Percentiles rank a stretch among this genome's conserved stretches.
phyloP scores from a whole-genome alignment of 768 basidiomycete species.

The Tephrocybe rancida region DNA sequence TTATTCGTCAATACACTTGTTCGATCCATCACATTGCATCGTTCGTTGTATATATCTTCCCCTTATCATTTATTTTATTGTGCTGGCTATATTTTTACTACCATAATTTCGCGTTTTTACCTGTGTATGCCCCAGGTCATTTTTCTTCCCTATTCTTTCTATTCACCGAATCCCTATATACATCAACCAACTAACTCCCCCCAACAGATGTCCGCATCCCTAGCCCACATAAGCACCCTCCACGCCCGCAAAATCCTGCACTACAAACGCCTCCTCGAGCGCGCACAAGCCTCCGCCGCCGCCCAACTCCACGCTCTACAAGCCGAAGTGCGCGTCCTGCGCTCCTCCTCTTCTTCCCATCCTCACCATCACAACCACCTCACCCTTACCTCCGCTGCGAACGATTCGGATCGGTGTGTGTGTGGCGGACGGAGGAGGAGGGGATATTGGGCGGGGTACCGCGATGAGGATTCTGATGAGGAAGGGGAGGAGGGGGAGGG shows the following conservation, averaged over 20 bases:
- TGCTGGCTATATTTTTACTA: too few relatives aligned
- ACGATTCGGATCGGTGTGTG: slow-evolving; percentile 34
- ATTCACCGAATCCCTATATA: too few relatives aligned
- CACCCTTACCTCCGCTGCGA: slow-evolving; percentile 20
- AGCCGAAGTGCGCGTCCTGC: slow-evolving; percentile 73
- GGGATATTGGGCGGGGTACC: slow-evolving; percentile 77
- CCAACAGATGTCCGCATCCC: slow-evolving; percentile 38
- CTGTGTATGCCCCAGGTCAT: too few relatives aligned
- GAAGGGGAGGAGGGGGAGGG: slow-evolving; percentile 33
- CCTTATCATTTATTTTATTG: too few relatives aligned
- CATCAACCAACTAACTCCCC: not conserved
- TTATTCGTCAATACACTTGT: too few relatives aligned
- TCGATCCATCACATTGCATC: too few relatives aligned
- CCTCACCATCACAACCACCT: slow-evolving; percentile 16
- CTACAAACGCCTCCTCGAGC: slow-evolving; percentile 80
- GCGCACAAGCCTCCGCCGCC: slow-evolving; percentile 75
- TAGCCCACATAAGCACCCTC: slow-evolving; percentile 39
- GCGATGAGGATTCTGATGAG: slow-evolving; percentile 40
- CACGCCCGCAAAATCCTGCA: slow-evolving; percentile 64
- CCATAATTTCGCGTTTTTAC: too few relatives aligned
- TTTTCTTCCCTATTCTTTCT: too few relatives aligned
- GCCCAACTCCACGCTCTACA: slow-evolving; percentile 86
- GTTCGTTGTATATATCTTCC: too few relatives aligned
- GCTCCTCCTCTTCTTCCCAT: too few relatives aligned
- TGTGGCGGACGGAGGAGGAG: slow-evolving; percentile 45